Evolutionary conservation across 306 rosid species (phyloP).

Genomic region (Trifolium repens): DNA sequence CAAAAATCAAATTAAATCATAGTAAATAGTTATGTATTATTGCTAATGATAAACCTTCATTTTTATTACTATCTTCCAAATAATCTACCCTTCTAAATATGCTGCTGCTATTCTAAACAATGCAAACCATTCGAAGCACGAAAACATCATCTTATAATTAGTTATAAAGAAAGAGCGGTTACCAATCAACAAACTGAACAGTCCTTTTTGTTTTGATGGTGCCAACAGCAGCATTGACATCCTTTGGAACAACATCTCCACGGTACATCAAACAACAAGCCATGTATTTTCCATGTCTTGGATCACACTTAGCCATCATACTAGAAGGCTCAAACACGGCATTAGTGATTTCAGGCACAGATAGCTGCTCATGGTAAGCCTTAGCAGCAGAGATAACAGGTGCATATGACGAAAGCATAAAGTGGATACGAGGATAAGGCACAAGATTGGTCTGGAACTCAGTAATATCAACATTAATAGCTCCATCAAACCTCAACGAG

Average conservation of each 20-base stretch:
- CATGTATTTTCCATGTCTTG: slow-evolving; percentile 99
- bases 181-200: slow-evolving; percentile 99
- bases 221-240: slow-evolving; percentile 93
- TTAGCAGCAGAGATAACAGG: slow-evolving; percentile 98
- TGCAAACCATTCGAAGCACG: no score
- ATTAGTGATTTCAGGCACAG: slow-evolving; percentile 95
- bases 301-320: slow-evolving; percentile 99
- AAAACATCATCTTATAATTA: no score
- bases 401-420: slow-evolving; percentile 96
- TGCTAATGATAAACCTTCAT: background rate
- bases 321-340: slow-evolving; percentile 97
- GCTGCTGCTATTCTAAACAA: no score
- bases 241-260: slow-evolving; percentile 99
- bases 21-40: background rate
- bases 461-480: slow-evolving; percentile 90
- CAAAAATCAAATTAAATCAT: background rate
- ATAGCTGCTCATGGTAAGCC: slow-evolving; percentile 95
- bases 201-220: slow-evolving; percentile 96
- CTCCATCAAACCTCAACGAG: slow-evolving; percentile 97
- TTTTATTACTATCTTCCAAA: no score
- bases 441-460: slow-evolving; percentile 99
- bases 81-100: no score
- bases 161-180: slow-evolving; percentile 24
- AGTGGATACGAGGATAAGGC: slow-evolving; percentile 95
- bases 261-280: slow-evolving; percentile 99